Base-by-base conservation (phyloP, 1,284 basidiomycete genomes). In the Leccinum fallax region DNA sequence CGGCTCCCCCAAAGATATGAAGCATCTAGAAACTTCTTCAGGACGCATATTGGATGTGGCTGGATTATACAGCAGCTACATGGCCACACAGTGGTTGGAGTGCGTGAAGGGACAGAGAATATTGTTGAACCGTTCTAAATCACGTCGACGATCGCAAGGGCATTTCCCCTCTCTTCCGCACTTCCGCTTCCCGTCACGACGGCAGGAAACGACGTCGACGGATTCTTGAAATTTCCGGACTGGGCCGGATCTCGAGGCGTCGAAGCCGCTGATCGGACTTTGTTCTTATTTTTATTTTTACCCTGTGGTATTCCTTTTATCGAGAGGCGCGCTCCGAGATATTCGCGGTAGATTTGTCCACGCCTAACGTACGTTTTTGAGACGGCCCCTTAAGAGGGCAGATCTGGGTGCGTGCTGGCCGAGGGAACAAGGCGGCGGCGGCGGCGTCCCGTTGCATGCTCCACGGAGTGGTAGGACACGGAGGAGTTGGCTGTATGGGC, bases 191-290 rank as follows among this genome's bases (percentile, higher is more conserved):
- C 40, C 43, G 10, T 38, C 56, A 51, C 49, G n/a, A 49, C 24
- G 11, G 26, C 21, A 53, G 49, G 43, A 53, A 28, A n/a, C 38
- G 36, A 19, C 46, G 53, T 56, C n/a, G 30, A 51, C 19, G 40
- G 60, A 60, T 70, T 68, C 66, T 69, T 66, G 58, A 54, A 55
- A 68, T 65, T 52, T 61, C 67, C 69, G 65, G 57, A 53, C 49
- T 16, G 7, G 13, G 51, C 36, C 65, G 69, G 67, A 71, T 69
- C 69, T 69, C 38, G 56, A 58, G 58, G 57, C 11, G 52, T 66
- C 67, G 67, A 69, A 67, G 69, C n/a, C 30, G 65, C 46, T 71
- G 67, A 71, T 68, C 67, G 67, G 69, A 59, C 54, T 38, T 60
- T 58, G 32, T 56, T 34, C 53, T 62, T 36, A 40, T 40, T 49